Evolutionary conservation across 805 yeast species (phyloP), one percentile per base, ranked within the genome.

Genomic region (Cyberlindnera mycetangii): DNA sequence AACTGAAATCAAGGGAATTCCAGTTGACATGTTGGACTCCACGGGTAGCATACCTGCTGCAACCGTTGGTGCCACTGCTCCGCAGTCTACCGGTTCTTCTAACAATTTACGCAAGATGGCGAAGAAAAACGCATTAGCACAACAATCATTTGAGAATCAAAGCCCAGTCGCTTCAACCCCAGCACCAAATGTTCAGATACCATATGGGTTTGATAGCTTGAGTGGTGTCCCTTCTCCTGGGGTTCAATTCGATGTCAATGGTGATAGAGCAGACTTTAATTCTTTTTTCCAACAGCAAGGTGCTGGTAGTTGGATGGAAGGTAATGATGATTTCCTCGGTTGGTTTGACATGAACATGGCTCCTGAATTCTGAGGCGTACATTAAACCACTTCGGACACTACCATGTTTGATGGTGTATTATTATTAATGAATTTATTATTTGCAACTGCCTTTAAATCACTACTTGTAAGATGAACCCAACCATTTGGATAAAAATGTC

Each of bases 311-410:
- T 88, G 95, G 96, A 75, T 83, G 60, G 89, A 87, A 58, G 83
- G 81, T 25, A 87, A 81, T 37, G 97, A 90, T 59, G 97, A 90
- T 60, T 85, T 90, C 57, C 68, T 90, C 37, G 97, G 97, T 11
- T 90, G 96, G 96, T 85, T 90, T 70, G 96, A 88, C 60, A 80
- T 81, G 62, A 84, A 84, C 56, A 78, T 77, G 83, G 80, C 78
- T 4, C 83, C 82, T 0, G 83, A 76, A 48, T 79, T 79, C 56
- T 78, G 50, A 63, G 16, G 25, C 8, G 5, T 11, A n/a, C n/a
- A n/a, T n/a, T n/a, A n/a, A n/a, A n/a, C n/a, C n/a, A n/a, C n/a
- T n/a, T n/a, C n/a, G n/a, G n/a, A n/a, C n/a, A n/a, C n/a, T n/a
- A n/a, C n/a, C n/a, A n/a, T n/a, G n/a, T n/a, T n/a, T n/a, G n/a